Evolutionary conservation across 352 stramenopile genomes (phyloP).

Genomic region (Peronospora destructor): DNA sequence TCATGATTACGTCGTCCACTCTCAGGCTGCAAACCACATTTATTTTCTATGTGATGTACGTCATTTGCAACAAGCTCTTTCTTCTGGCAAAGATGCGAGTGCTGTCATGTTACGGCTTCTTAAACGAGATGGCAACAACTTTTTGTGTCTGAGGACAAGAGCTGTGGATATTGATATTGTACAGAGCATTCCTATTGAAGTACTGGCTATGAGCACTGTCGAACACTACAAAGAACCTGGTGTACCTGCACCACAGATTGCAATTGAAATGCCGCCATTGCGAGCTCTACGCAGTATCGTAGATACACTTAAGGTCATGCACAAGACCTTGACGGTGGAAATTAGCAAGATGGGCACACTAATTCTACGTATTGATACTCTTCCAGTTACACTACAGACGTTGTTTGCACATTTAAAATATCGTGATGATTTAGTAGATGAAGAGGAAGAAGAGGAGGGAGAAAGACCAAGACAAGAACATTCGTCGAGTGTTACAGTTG

Average conservation of each 20-base stretch:
- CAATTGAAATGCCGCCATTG: slow-evolving; percentile 74
- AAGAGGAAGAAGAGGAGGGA: slow-evolving; percentile 25
- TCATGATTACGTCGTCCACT: slow-evolving; percentile 65
- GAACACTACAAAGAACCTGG: slow-evolving; percentile 73
- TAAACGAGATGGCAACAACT: slow-evolving; percentile 68
- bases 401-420: slow-evolving; percentile 68
- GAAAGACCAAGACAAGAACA: slow-evolving; percentile 19
- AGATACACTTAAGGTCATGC: slow-evolving; percentile 65
- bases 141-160: slow-evolving; percentile 62
- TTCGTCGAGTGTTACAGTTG: slow-evolving; percentile 62
- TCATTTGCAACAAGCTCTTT: slow-evolving; percentile 65
- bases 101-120: slow-evolving; percentile 79
- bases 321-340: slow-evolving; percentile 70
- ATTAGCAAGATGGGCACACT: slow-evolving; percentile 66
- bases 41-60: slow-evolving; percentile 68
- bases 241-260: slow-evolving; percentile 67
- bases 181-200: slow-evolving; percentile 77
- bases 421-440: slow-evolving; percentile 65
- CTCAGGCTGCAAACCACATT: slow-evolving; percentile 73
- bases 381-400: slow-evolving; percentile 65
- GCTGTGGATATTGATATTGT: slow-evolving; percentile 82
- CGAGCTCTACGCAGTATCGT: slow-evolving; percentile 57
- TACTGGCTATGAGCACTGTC: slow-evolving; percentile 66
- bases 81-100: slow-evolving; percentile 69
- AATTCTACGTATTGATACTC: slow-evolving; percentile 61